phyloP scores from a whole-genome alignment of 371 early-diverging fungal species.

The Mortierella sp. region DNA sequence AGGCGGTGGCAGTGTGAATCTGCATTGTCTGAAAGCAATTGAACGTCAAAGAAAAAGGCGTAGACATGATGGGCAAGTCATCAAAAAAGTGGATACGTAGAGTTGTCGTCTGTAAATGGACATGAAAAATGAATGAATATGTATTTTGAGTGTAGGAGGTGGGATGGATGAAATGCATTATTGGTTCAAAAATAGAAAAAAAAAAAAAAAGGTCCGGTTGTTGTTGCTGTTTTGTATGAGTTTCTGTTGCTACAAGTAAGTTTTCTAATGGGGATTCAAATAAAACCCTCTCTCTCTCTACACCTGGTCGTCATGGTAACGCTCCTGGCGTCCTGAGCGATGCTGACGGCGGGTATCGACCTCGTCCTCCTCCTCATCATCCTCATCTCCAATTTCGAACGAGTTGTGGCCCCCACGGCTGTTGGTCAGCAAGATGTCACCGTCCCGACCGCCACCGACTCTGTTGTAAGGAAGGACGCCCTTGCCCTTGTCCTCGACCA shows the following conservation, averaged over 20 bases:
- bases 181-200: not conserved
- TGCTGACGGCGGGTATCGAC: constrained; percentile 27
- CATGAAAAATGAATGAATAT: not conserved
- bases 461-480: constrained; percentile 53
- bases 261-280: not conserved
- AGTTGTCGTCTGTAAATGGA: not conserved
- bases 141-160: not conserved
- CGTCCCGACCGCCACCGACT: constrained; percentile 32
- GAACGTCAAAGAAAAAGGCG: not conserved
- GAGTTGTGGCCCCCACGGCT: constrained; percentile 42
- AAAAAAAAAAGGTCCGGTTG: constrained; percentile 5
- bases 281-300: not conserved
- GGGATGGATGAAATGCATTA: not conserved
- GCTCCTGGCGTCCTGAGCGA: constrained; percentile 46
- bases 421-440: constrained; percentile 43
- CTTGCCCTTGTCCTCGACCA: constrained; percentile 52
- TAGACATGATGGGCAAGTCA: not conserved
- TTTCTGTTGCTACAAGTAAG: not conserved
- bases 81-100: not conserved
- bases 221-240: not conserved
- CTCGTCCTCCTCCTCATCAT: constrained; percentile 50
- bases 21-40: not conserved
- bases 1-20: not conserved
- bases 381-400: constrained; percentile 53
- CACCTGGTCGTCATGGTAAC: constrained; percentile 45